A percentile compares a stretch with the other conserved stretches of the same genome.
Conservation (phyloP, 2,329 filamentous ascomycete genomes). For the Colletotrichum sp. region DNA sequence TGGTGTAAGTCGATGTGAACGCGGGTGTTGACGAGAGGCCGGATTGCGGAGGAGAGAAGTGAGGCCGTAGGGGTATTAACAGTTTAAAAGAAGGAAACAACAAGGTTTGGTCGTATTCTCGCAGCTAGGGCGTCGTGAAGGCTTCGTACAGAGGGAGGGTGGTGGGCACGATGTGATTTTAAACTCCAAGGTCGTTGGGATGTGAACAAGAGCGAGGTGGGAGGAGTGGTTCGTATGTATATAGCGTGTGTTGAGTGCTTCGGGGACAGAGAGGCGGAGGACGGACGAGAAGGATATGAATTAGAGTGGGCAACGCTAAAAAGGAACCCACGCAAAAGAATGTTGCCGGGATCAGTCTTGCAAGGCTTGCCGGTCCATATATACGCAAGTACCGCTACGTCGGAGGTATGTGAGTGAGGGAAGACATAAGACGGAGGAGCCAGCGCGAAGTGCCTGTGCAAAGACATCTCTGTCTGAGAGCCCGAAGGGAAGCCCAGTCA, state of each 20-base stretch:
- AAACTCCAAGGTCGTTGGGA: not conserved
- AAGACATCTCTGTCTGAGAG: not conserved
- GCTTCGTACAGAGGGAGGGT: not conserved
- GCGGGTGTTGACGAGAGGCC: not conserved
- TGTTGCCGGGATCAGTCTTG: not conserved
- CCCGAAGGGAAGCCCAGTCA: not conserved
- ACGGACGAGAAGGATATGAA: not conserved
- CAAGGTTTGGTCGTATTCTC: not conserved
- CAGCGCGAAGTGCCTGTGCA: not conserved
- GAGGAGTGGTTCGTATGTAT: constrained; percentile 9
- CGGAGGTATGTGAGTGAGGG: not conserved
- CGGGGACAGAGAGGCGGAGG: not conserved
- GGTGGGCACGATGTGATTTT: constrained; percentile 1
- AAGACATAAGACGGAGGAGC: not conserved
- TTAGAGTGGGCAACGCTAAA: not conserved
- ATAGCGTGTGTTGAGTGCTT: not conserved
- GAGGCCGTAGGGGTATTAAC: not conserved
- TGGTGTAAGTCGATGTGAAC: not conserved
- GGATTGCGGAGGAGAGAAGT: not conserved
- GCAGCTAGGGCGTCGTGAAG: not conserved
- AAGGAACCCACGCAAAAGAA: constrained; percentile 1
- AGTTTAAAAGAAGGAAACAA: not conserved
- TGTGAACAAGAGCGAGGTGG: not conserved
- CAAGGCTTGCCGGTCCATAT: constrained; percentile 3
- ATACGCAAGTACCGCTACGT: not conserved